Evolutionary conservation across 192 early-diverging fungal genomes (phyloP), one percentile per base, ranked within the genome.

Genomic region (Chytriomyces sp.): DNA sequence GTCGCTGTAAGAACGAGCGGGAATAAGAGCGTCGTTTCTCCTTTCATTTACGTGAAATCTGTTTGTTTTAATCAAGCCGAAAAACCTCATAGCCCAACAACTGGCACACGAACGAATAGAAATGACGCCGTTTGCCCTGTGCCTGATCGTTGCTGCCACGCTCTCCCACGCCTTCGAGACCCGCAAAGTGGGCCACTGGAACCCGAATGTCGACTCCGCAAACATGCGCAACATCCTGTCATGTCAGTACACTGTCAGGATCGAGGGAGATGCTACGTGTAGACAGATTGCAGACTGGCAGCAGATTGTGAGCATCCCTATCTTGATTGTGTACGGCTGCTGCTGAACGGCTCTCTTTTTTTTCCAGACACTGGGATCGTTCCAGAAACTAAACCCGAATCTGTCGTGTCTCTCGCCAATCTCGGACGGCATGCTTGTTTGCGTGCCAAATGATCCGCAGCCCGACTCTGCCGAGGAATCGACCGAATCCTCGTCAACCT

Each of bases 211-310:
- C 20, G 13, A 13, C 13, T 13, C 53, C 0, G 3, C 20, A 11
- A 28, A 16, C 11, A 23, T 24, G 24, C 23, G 18, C 13, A 16
- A 43, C 16, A 20, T 20, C 53, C 16, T 20, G 3, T 13, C 16
- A 7, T n/a, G 10, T n/a, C 73, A 71, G 77, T 63, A 60, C 10
- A 63, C 77, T 28, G 77, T 45, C 10, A 20, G 13, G 9, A 23
- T 72, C 49, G 74, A 67, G 13, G 89, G 87, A 60, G 84, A 83
- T 6, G 61, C 86, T 50, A 71, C 84, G n/a, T 48, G 85, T 43
- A 77, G 87, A 48, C 91, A 92, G 67, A 89, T 88, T 0, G 76
- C 89, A 59, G 87, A 88, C 65, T 13, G 16, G 20, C 53, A 57
- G 53, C 13, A 57, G 16, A 57, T 57, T 57, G 53, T 57, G 53